A percentile compares a stretch with the other conserved stretches of the same genome.
phyloP scores from a whole-genome alignment of 768 basidiomycete species.

The Suillus sp. region DNA sequence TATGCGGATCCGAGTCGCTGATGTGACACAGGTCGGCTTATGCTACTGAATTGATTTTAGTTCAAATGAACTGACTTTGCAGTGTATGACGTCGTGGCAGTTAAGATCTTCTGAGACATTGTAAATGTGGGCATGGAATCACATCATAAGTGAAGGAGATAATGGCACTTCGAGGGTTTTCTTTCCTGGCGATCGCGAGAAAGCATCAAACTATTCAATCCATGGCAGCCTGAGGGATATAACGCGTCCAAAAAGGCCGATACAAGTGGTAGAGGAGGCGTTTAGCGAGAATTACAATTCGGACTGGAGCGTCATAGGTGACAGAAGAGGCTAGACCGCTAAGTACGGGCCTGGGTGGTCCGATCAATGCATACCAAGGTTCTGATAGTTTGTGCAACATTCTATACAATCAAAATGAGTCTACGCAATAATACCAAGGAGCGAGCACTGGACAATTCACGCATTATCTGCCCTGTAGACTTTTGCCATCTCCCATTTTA shows the following conservation, averaged over 20 bases:
- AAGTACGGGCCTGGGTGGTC: neutral
- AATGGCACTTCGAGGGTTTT: neutral
- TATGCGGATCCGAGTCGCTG: neutral
- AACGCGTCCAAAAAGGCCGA: neutral
- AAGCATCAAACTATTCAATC: neutral
- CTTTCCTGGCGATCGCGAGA: neutral
- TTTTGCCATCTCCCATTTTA: neutral
- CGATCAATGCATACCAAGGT: slow-evolving; percentile 13
- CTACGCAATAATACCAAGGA: neutral
- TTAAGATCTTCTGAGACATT: slow-evolving; percentile 2
- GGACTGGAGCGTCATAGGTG: neutral
- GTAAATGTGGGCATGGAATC: neutral
- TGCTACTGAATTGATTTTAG: neutral
- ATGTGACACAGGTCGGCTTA: neutral
- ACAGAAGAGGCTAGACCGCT: neutral
- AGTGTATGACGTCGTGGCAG: neutral
- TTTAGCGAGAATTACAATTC: neutral
- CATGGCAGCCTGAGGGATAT: neutral
- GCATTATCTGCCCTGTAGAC: neutral
- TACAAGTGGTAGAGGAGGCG: neutral
- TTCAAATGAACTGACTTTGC: neutral
- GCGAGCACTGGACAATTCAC: neutral
- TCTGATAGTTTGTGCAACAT: slow-evolving; percentile 1
- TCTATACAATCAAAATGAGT: slow-evolving; percentile 4
- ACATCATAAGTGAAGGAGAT: neutral